Conservation (phyloP, 768 basidiomycete genomes). For the Lactifluus pinguis region DNA sequence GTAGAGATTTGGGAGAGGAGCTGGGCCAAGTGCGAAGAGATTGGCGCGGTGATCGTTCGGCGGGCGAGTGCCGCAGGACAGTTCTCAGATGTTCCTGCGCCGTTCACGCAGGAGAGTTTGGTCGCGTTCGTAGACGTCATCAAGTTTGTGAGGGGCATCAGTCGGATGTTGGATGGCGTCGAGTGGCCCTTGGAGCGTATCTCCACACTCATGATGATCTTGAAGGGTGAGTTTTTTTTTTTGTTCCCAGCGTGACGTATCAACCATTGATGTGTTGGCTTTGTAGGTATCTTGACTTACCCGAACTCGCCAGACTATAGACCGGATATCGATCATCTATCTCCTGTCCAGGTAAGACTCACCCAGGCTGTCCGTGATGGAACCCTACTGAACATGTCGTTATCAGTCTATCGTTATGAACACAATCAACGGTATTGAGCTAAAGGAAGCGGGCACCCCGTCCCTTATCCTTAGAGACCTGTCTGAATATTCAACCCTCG, state of each 20-base stretch:
- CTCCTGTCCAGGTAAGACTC: constrained; percentile 61
- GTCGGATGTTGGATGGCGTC: constrained; percentile 36
- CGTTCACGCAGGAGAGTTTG: constrained; percentile 81
- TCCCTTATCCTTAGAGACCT: constrained; percentile 77
- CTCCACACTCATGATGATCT: constrained; percentile 59
- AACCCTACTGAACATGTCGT: neutral
- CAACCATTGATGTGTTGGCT: neutral
- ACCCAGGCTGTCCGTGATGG: neutral
- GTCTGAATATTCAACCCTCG: constrained; percentile 77
- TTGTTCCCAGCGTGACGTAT: neutral
- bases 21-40: constrained; percentile 61
- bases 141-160: constrained; percentile 45
- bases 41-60: constrained; percentile 47
- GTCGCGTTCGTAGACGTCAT: constrained; percentile 72
- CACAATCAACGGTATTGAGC: constrained; percentile 57
- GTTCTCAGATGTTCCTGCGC: constrained; percentile 14
- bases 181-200: constrained; percentile 65
- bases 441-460: constrained; percentile 49
- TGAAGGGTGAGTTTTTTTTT: constrained; percentile 47
- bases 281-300: constrained; percentile 67
- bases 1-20: constrained; percentile 47
- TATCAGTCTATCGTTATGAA: constrained; percentile 61
- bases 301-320: constrained; percentile 76
- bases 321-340: constrained; percentile 75
- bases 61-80: constrained; percentile 17